A percentile compares a stretch with the other conserved stretches of the same genome.
Conservation (phyloP, 2,329 filamentous ascomycete genomes). For the Alternaria conjuncta region DNA sequence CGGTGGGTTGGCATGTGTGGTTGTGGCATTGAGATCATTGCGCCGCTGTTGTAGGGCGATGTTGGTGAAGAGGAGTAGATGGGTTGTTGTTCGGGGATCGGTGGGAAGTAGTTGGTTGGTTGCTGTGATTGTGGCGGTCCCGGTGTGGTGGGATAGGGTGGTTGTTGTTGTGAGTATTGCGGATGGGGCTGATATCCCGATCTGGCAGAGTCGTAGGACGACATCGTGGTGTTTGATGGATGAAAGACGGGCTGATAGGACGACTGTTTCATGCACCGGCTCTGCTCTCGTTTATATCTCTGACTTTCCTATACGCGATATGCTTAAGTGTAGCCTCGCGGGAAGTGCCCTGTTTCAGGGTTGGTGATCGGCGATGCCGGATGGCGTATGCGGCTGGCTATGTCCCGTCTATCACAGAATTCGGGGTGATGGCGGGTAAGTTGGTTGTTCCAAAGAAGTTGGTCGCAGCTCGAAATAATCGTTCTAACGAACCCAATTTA, state of each 20-base stretch:
- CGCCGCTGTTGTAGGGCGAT: background rate
- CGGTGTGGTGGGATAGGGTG: slow-evolving; percentile 24
- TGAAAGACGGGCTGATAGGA: background rate
- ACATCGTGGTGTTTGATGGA: slow-evolving; percentile 17
- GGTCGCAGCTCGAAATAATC: background rate
- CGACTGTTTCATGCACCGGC: background rate
- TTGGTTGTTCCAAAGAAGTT: background rate
- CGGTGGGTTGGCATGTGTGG: background rate
- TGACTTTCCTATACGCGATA: background rate
- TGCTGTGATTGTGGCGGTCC: background rate
- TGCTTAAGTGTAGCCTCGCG: background rate
- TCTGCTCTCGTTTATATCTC: slow-evolving; percentile 3
- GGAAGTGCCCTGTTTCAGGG: slow-evolving; percentile 1
- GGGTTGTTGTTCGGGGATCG: slow-evolving; percentile 14
- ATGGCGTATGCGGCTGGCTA: slow-evolving; percentile 20
- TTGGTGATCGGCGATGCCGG: slow-evolving; percentile 14
- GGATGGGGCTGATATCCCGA: slow-evolving; percentile 16
- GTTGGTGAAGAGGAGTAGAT: slow-evolving; percentile 9
- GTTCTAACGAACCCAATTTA: background rate
- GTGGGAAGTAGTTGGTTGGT: slow-evolving; percentile 8
- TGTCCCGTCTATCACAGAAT: background rate
- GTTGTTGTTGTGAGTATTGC: slow-evolving; percentile 11
- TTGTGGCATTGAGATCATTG: background rate
- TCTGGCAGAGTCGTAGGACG: slow-evolving; percentile 29
- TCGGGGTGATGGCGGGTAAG: background rate